A percentile compares a stretch with the other conserved stretches of the same genome.
These are phyloP conservation scores for Aspergillus hiratsukae DNA, from an alignment of 2,329 filamentous ascomycete species.

Conservation along the genomic window DNA sequence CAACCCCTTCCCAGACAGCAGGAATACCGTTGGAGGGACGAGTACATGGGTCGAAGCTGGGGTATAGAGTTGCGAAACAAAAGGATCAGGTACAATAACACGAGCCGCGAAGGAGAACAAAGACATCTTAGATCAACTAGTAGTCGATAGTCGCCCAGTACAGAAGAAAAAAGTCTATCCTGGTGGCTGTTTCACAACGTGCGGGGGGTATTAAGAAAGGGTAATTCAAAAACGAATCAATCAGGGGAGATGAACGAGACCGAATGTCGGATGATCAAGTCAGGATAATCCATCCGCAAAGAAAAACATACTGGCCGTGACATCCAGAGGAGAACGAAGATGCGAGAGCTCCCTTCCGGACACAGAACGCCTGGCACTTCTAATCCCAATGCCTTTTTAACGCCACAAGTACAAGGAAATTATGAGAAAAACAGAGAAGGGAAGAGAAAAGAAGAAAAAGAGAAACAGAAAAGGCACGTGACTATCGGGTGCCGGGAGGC, in stretches of 20 bases:
- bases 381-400: conserved; percentile 30
- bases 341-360: conserved; percentile 1
- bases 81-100: neutral
- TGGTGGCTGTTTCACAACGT: conserved; percentile 18
- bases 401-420: conserved; percentile 21
- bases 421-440: neutral
- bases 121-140: conserved; percentile 9
- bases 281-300: neutral
- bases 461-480: conserved; percentile 2
- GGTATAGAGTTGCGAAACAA: neutral
- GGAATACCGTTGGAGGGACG: neutral
- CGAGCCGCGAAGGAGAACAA: conserved; percentile 5
- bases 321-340: neutral
- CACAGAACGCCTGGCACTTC: conserved; percentile 29
- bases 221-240: conserved; percentile 11
- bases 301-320: neutral
- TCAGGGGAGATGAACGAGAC: conserved; percentile 1
- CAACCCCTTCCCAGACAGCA: neutral
- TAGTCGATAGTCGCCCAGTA: conserved; percentile 9
- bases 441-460: conserved; percentile 12
- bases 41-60: neutral
- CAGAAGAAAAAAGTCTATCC: conserved; percentile 20
- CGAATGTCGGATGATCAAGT: neutral
- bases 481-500: conserved; percentile 32
- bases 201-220: conserved; percentile 20